Conservation (phyloP, 495 filamentous ascomycete genomes). For the Penicillium canariense region DNA sequence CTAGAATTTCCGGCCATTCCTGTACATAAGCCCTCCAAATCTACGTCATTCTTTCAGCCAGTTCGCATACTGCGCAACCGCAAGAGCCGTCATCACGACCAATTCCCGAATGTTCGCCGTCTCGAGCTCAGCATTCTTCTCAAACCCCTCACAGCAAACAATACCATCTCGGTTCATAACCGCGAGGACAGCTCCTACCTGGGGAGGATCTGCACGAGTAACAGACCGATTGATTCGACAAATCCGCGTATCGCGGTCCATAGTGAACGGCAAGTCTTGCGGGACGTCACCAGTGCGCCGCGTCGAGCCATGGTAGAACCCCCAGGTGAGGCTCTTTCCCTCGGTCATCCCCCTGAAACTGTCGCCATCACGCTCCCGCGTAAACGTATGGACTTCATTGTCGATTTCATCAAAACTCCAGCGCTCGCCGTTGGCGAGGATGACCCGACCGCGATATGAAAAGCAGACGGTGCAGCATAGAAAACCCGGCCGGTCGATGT, state of each 20-base stretch:
- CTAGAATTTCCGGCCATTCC: not conserved
- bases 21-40: not conserved
- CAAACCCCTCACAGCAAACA: not conserved
- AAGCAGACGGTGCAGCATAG: not conserved
- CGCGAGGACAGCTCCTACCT: not conserved
- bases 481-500: not conserved
- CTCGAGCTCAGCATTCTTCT: not conserved
- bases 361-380: not conserved
- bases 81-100: constrained; percentile 1
- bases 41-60: not conserved
- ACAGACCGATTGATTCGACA: not conserved
- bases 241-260: not conserved
- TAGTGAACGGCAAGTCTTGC: not conserved
- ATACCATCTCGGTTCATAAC: constrained; percentile 5
- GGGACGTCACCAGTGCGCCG: not conserved
- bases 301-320: not conserved
- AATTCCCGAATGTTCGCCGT: not conserved
- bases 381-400: not conserved
- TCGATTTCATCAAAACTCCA: constrained; percentile 3
- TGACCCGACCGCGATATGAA: not conserved
- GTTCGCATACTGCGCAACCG: constrained; percentile 2
- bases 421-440: constrained; percentile 6
- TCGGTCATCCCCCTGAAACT: no score
- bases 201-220: not conserved
- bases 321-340: not conserved